Evolutionary conservation across 345 rosid genomes (phyloP), one percentile per base, ranked within the genome.

Genomic region (Bretschneidera sinensis): DNA sequence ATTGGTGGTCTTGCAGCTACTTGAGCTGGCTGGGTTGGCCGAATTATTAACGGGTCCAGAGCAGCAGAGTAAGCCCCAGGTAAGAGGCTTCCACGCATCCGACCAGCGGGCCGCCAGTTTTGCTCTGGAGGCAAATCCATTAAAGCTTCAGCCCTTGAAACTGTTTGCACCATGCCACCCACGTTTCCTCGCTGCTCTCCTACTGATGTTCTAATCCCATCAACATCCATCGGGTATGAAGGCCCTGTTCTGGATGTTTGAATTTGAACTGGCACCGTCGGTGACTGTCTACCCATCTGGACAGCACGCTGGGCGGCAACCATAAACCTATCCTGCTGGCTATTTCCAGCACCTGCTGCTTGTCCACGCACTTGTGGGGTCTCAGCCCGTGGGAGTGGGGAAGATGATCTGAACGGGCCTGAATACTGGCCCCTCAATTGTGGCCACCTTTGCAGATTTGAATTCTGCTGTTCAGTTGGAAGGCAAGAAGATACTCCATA

Each of bases 61-160:
- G 75, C 82, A 20, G 69, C 67, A 62, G 78, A 67, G 66, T 74
- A 75, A 0, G 75, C 61, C 54, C 76, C 73, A 19, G 87, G 86
- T 9, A 68, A 14, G 24, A 92, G 76, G 73, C 96, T 85, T 64
- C 98, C 98, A 43, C 96, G 86, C 98, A 92, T 92, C 45, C 83
- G 75, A 18, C 88, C 83, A 2, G 80, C 47, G 5, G 94, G 97
- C 48, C 77, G 91, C 97, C 97, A 87, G 55, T 73, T 77, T 58
- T 69, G 78, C 24, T 65, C 82, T 19, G 75, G 62, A 20, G 72
- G 65, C 21, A 73, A 64, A 54, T 78, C 82, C 55, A 59, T 58
- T 18, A 55, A 48, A 63, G 62, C 75, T 50, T 75, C 79, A 49
- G 58, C 33, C 51, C 72, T 79, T 28, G 82, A 24, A 63, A 68